Base-by-base conservation (phyloP, 495 filamentous ascomycete species). In the Aspergillus heteromorphus region DNA sequence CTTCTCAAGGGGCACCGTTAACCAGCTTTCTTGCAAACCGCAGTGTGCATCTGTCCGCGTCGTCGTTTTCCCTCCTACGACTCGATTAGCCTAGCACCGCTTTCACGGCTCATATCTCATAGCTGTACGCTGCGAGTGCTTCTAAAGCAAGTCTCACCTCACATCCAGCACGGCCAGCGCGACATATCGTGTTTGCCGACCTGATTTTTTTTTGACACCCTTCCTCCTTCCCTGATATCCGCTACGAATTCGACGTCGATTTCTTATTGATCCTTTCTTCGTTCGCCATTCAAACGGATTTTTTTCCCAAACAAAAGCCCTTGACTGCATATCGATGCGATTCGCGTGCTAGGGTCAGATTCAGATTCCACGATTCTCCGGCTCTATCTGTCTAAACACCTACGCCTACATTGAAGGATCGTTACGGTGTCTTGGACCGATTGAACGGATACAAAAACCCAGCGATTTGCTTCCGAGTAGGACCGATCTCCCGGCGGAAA, bases 401-500 rank as follows among this genome's bases (percentile, higher is more conserved):
- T 14, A 42, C 42, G 38, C 38, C 16, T 38, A 40, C 50, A 47
- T 47, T 41, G 18, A 56, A 20, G 5, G 5, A 53, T 30, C 6
- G 40, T 55, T 40, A 16, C 55, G 13, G 48, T 18, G 17, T 50
- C 40, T 51, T 41, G 19, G 41, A 43, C 23, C 49, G 42, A 31
- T 31, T 50, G 20, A 36, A 54, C 40, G 48, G 27, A 25, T 8
- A 49, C 10, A 31, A 25, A 11, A 4, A 3, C 53, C 25, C 25
- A 49, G 19, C 31, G 45, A 34, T 30, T 30, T 34, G 49, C 20
- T 19, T n/a, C 51, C 38, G 43, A 58, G 45, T 63, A 62, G 57
- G 65, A 68, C 30, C 45, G 49, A 65, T 48, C 34, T 51, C 59
- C 51, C 58, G 55, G 64, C 61, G 51, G 65, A 55, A 60, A 64